Evolutionary conservation across 257 asterid species (phyloP).

Genomic region (Leonotis leonurus): DNA sequence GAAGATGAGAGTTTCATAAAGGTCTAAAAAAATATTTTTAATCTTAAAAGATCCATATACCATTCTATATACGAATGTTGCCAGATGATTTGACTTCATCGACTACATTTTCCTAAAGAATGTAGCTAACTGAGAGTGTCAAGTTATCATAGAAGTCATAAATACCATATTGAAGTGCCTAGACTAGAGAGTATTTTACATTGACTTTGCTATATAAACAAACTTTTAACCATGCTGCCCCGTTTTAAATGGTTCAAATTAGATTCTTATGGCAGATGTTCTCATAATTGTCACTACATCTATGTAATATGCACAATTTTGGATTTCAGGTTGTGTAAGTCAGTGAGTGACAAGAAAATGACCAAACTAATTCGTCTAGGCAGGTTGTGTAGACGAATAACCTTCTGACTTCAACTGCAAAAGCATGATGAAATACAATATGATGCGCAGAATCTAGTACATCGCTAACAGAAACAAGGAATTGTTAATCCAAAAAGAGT

Average conservation of each 20-base stretch:
- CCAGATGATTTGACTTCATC: not conserved
- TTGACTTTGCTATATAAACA: not conserved
- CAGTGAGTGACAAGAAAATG: not conserved
- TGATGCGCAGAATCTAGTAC: conserved; percentile 79
- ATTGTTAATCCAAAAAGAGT: conserved; percentile 68
- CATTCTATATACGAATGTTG: not conserved
- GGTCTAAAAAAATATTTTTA: not conserved
- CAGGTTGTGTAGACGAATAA: conserved; percentile 16
- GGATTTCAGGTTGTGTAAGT: not conserved
- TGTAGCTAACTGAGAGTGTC: not conserved
- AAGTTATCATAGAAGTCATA: not conserved
- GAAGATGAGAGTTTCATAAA: not conserved
- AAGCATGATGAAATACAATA: conserved; percentile 70
- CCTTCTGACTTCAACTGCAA: conserved; percentile 79
- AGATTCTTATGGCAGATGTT: not conserved
- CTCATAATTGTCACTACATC: not conserved
- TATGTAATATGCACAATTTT: too few species aligned
- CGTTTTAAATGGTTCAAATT: too few species aligned
- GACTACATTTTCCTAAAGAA: not conserved
- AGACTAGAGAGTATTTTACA: not conserved
- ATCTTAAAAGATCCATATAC: not conserved
- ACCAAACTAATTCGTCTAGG: conserved; percentile 4
- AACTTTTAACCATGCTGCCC: not conserved
- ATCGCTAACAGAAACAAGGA: conserved; percentile 66
- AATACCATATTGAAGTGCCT: not conserved